These are phyloP conservation scores for Nitzschia sp. DNA, from an alignment of 108 stramenopile genomes.

Conservation along the genomic window DNA sequence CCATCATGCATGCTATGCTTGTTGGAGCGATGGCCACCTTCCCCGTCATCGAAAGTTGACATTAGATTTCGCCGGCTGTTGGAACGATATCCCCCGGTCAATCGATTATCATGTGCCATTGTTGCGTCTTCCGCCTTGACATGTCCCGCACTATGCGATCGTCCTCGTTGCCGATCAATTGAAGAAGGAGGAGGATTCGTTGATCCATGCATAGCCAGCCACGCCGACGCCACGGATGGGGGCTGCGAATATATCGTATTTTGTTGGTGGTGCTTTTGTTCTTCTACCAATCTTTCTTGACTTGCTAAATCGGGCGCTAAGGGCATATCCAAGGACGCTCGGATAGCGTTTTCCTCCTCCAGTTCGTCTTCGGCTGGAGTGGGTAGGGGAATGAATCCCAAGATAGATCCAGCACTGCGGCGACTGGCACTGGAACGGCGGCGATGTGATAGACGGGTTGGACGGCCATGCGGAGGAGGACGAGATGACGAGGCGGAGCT, in stretches of 20 bases:
- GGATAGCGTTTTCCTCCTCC: conserved; percentile 2
- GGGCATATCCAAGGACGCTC: background rate
- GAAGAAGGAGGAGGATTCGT: background rate
- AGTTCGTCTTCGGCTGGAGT: background rate
- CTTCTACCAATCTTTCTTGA: background rate
- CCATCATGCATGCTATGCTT: background rate
- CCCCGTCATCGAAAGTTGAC: background rate
- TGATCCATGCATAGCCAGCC: background rate
- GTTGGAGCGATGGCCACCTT: background rate
- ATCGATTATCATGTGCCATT: background rate
- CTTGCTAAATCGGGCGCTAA: background rate
- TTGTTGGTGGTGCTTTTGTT: background rate
- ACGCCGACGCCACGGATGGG: background rate
- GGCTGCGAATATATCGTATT: background rate
- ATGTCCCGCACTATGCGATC: background rate
- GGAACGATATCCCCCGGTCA: background rate
- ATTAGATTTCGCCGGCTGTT: background rate
- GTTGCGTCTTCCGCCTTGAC: background rate
- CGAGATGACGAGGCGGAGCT: background rate
- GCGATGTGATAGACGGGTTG: background rate
- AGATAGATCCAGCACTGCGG: background rate
- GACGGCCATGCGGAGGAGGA: background rate
- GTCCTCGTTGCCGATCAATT: background rate
- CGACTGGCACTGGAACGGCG: background rate
- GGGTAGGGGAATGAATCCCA: conserved; percentile 2